Evolutionary conservation across 768 basidiomycete species (phyloP), one percentile per base, ranked within the genome.

Genomic region (Crepidotus variabilis): DNA sequence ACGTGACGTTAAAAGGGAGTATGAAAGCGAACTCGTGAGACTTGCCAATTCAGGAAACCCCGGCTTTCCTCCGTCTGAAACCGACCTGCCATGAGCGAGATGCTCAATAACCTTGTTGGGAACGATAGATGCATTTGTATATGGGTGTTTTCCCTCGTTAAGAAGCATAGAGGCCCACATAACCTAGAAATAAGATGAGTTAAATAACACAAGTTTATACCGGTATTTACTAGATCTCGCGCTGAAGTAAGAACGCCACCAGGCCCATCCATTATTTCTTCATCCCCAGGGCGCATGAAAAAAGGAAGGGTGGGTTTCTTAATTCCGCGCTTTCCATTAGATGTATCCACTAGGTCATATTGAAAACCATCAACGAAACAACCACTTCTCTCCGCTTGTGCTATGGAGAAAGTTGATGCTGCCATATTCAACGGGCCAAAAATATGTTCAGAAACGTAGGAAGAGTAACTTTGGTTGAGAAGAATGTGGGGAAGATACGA

Each of bases 111-210:
- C 63, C 4, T 69, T 65, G 6, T 60, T 60, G 1, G 77, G 75
- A 8, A 78, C 63, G 21, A 78, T 61, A 0, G 71, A 72, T 43
- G 66, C 57, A 54, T 76, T 74, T 1, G 72, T 74, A 14, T 65
- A 61, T 0, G 77, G 76, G 54, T 77, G 72, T 10, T 68, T 60
- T 0, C 76, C 77, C 1, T 72, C 65, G 50, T 73, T 74, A 16
- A 78, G 60, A 0, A 78, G 68, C 70, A 74, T 75, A 0, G 74
- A 69, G 1, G 72, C 61, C 77, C 78, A 79, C 2, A 57, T 69
- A 1, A 67, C 58, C 65, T 69, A 48, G 14, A 45, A 54, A 11
- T 56, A 28, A 28, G 28, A 28, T 8, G 8, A 28, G 28, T 28
- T 28, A 28, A 28, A n/a, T n/a, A n/a, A n/a, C n/a, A n/a, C n/a